Evolutionary conservation across 805 yeast genomes (phyloP).

Genomic region (Kazachstania psychrophila): DNA sequence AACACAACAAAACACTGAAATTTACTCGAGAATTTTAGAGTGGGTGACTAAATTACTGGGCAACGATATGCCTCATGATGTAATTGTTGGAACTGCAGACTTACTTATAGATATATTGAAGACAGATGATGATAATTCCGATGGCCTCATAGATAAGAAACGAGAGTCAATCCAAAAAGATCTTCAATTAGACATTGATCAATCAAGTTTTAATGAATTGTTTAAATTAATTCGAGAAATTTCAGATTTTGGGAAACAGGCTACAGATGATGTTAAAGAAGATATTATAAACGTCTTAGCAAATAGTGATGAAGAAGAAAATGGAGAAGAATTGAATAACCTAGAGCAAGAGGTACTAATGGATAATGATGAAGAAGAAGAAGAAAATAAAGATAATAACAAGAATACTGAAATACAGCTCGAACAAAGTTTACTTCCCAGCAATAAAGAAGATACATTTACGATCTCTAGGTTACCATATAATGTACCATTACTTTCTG

Average conservation of each 20-base stretch:
- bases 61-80: constrained; percentile 67
- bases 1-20: constrained; percentile 39
- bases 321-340: constrained; percentile 5
- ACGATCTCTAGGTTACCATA: not conserved
- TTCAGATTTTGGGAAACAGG: constrained; percentile 40
- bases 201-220: constrained; percentile 36
- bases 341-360: constrained; percentile 17
- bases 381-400: constrained; percentile 9
- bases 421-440: too few species aligned
- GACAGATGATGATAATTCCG: constrained; percentile 12
- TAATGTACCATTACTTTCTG: constrained; percentile 23
- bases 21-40: constrained; percentile 48
- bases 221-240: constrained; percentile 38
- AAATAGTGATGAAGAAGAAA: constrained; percentile 38
- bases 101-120: constrained; percentile 16
- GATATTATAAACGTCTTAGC: constrained; percentile 38
- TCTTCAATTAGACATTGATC: constrained; percentile 28
- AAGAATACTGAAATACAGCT: too few species aligned
- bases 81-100: constrained; percentile 36
- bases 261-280: constrained; percentile 23
- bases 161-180: constrained; percentile 40
- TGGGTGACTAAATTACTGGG: constrained; percentile 52
- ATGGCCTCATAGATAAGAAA: constrained; percentile 31
- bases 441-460: constrained; percentile 13
- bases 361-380: constrained; percentile 25